phyloP scores from a whole-genome alignment of 129 eudicot species.

The Daucus carota region DH1_v3.0 NC_030384.2:50773501-50774000 shows the following conservation, averaged over 20 bases:
- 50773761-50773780: too few relatives aligned
- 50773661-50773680: background rate
- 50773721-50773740: too few relatives aligned
- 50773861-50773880: constrained; percentile 87
- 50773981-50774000: background rate
- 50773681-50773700: background rate
- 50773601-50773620: background rate
- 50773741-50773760: too few relatives aligned
- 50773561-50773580: too few relatives aligned
- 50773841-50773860: constrained; percentile 80
- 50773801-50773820: constrained; percentile 68
- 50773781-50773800: background rate
- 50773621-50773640: background rate
- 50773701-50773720: too few relatives aligned
- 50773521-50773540: too few relatives aligned
- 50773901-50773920: constrained; percentile 65
- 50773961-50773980: background rate
- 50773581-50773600: too few relatives aligned
- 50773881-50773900: constrained; percentile 78
- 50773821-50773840: constrained; percentile 93
- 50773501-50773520: too few relatives aligned
- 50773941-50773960: constrained; percentile 6
- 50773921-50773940: constrained; percentile 54
- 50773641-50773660: background rate
- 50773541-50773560: too few relatives aligned